Evolutionary conservation across 768 basidiomycete species (phyloP), one percentile per base, ranked within the genome.

Genomic region (Mrakia gelida): DNA sequence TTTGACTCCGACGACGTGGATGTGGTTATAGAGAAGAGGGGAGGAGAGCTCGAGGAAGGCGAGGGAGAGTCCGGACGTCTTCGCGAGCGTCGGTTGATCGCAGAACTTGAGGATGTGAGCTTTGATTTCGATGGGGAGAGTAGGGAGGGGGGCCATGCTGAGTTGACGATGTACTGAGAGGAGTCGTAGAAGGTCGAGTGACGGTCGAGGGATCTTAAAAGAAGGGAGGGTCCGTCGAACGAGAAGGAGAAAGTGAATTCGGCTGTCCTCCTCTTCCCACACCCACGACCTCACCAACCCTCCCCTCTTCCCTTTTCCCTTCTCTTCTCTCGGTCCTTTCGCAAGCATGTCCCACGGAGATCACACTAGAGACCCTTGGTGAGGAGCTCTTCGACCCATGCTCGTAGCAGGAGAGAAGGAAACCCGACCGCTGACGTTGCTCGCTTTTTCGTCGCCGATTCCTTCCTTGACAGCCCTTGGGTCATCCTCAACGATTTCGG

Each of bases 401-500:
- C 6, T 28, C 7, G 26, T n/a, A 6, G 28, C 26, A 45, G 49
- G 13, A 9, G 68, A n/a, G 26, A 21, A 10, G 2, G 34, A 18
- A 67, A 9, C 34, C 23, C 43, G 49, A 56, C 4, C 38, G 71
- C 70, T 71, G 45, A 71, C 67, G 67, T 52, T 16, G 30, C 38
- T 67, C 38, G 32, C 32, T 67, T 32, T 77, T 56, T 54, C 70
- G 62, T 23, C 52, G n/a, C 38, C 21, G 23, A 76, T 52, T 23
- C 56, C 10, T 18, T 71, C 72, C 38, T 15, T 21, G 3, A 49
- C 82, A 98, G 96, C 86, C 96, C 96, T 82, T 98, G 95, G 94
- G 95, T 98, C 73, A 92, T 98, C 84, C 91, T 98, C 82, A 97
- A 93, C 87, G 96, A 98, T 87, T 96, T 95, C 85, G 95, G 96